Percentiles rank a stretch among this genome's conserved stretches.
Conservation (phyloP, 768 basidiomycete species). For the Mycena venus region DNA sequence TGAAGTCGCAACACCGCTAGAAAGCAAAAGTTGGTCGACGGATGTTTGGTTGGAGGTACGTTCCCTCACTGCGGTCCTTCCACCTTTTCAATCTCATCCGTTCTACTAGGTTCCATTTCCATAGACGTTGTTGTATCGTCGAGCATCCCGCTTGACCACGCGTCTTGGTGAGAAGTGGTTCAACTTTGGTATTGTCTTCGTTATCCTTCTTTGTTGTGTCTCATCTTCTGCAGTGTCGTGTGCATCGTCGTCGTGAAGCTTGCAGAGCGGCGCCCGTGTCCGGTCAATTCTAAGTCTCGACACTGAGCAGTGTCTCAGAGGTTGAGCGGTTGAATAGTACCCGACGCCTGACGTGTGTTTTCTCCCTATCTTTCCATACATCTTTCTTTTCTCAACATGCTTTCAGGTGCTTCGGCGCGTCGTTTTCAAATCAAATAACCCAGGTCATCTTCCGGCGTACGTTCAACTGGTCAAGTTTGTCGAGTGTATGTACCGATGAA, state of each 20-base stretch:
- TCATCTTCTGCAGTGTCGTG: background rate
- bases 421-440: conserved; percentile 29
- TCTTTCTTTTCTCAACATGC: background rate
- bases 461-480: conserved; percentile 11
- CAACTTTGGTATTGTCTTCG: background rate
- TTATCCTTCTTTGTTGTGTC: background rate
- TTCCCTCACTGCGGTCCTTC: background rate
- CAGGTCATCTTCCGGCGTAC: conserved; percentile 17
- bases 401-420: background rate
- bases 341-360: background rate
- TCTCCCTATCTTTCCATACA: background rate
- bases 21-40: background rate
- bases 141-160: background rate
- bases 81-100: background rate
- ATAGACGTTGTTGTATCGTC: background rate
- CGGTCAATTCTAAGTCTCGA: background rate
- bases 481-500: conserved; percentile 15
- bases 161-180: background rate
- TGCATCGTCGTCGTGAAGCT: background rate
- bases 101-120: background rate
- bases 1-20: background rate
- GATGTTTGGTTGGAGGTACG: conserved; percentile 19
- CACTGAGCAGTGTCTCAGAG: no score
- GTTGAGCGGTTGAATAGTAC: background rate
- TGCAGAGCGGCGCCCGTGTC: background rate